Evolutionary conservation across 2,329 filamentous ascomycete genomes (phyloP), one percentile per base, ranked within the genome.

Genomic region (Cordyceps javanica): DNA sequence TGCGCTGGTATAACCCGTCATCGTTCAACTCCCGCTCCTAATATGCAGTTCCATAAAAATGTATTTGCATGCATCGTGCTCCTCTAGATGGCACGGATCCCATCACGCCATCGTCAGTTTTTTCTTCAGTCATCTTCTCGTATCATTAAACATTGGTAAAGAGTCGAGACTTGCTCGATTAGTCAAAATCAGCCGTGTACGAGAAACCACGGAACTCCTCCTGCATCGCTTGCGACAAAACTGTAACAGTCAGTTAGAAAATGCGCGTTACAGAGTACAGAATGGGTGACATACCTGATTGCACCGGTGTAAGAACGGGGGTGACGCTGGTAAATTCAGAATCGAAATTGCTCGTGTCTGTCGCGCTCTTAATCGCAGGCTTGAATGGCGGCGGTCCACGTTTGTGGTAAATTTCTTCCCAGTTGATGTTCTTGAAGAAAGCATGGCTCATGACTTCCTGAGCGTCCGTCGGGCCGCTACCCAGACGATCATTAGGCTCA

Each of bases 311-410:
- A 64, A 99, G 81, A 59, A 99, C 94, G 1, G 94, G 94, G 42
- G 94, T 99, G 56, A 99, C 94, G 69, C 93, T 97, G 1, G 94
- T 99, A 71, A 99, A 99, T 72, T 99, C 94, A 48, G 90, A 91
- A 71, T 99, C 94, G 73, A 99, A 99, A 77, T 99, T 99, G 80
- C 92, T 97, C n/a, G 94, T 99, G 76, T 99, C 94, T 44, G 94
- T 97, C 9, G 92, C 83, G 70, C 83, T 95, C 75, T 89, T 94
- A 67, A 99, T 96, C 38, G 85, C 84, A 19, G 94, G 94, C 72
- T 92, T 74, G 77, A 97, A 97, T 0, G 94, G 94, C 55, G 94
- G 89, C 55, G 86, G 82, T 21, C 97, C 85, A 36, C 91, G 85
- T 83, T 97, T 99, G 76, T 97, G 84, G 73, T 97, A 97, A 61